A percentile compares a stretch with the other conserved stretches of the same genome.
phyloP scores from a whole-genome alignment of 257 asterid genomes.

The Solanum lycopersicoides region DNA sequence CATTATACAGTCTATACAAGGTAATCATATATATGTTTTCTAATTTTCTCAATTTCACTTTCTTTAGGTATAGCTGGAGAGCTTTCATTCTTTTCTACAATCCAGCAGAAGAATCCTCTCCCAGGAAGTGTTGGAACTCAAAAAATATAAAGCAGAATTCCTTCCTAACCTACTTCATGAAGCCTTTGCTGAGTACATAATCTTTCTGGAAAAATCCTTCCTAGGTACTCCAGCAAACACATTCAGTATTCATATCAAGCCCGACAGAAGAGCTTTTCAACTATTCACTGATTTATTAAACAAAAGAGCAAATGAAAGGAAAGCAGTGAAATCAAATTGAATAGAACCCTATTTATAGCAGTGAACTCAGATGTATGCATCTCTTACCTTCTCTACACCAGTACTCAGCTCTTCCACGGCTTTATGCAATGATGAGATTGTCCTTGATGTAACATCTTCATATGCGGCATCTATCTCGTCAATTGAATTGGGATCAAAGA shows the following conservation, averaged over 20 bases:
- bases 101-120: not conserved
- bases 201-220: not conserved
- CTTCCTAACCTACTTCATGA: not conserved
- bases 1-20: not conserved
- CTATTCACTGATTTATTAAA: not conserved
- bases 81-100: not conserved
- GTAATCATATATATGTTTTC: not conserved
- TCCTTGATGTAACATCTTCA: constrained; percentile 51
- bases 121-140: not conserved
- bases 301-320: not conserved
- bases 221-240: not conserved
- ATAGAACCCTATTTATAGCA: not conserved
- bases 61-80: not conserved
- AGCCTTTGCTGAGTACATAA: not conserved
- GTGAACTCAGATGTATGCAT: not conserved
- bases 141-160: not conserved
- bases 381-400: constrained; percentile 44
- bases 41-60: not conserved
- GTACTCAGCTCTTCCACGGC: constrained; percentile 31
- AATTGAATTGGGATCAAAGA: constrained; percentile 44
- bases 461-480: constrained; percentile 52
- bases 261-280: not conserved
- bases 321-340: not conserved
- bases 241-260: not conserved
- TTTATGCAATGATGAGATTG: constrained; percentile 48